phyloP scores from a whole-genome alignment of 345 rosid genomes.

The Adansonia digitata region DNA sequence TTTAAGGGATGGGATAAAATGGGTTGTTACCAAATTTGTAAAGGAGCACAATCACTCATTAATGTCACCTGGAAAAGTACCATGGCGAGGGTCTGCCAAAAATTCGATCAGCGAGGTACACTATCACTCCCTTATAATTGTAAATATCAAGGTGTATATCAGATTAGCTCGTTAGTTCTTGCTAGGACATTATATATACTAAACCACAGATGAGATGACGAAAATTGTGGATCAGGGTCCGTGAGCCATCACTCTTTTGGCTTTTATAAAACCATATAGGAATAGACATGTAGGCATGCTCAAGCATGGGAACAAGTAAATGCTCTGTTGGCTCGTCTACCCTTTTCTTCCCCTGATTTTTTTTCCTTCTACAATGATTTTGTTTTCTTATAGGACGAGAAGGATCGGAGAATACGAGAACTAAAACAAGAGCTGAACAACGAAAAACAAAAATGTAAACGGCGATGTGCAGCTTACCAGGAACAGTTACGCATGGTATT shows the following conservation, averaged over 20 bases:
- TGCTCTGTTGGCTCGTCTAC: not conserved
- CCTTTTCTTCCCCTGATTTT: not conserved
- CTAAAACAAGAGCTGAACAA: conserved; percentile 39
- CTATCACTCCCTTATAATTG: not conserved
- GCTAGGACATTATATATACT: not conserved
- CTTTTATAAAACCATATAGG: not conserved
- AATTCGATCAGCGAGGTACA: conserved; percentile 34
- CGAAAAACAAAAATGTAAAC: conserved; percentile 40
- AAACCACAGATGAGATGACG: not conserved
- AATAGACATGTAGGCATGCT: not conserved
- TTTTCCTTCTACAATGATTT: not conserved
- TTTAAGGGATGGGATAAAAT: conserved; percentile 32
- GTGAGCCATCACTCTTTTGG: not conserved
- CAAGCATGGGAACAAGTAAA: not conserved
- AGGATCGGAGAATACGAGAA: conserved; percentile 42
- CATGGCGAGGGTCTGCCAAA: conserved; percentile 45
- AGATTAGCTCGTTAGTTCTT: not conserved
- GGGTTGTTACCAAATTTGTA: no score
- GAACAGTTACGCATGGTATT: conserved; percentile 30
- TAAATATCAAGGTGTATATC: not conserved
- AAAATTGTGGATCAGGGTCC: not conserved
- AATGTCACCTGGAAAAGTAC: conserved; percentile 41
- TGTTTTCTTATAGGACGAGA: conserved; percentile 33
- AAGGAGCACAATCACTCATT: conserved; percentile 36
- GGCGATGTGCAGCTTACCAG: conserved; percentile 34